A percentile compares a stretch with the other conserved stretches of the same genome.
phyloP scores from a whole-genome alignment of 768 basidiomycete genomes.

The Megacollybia marginata region DNA sequence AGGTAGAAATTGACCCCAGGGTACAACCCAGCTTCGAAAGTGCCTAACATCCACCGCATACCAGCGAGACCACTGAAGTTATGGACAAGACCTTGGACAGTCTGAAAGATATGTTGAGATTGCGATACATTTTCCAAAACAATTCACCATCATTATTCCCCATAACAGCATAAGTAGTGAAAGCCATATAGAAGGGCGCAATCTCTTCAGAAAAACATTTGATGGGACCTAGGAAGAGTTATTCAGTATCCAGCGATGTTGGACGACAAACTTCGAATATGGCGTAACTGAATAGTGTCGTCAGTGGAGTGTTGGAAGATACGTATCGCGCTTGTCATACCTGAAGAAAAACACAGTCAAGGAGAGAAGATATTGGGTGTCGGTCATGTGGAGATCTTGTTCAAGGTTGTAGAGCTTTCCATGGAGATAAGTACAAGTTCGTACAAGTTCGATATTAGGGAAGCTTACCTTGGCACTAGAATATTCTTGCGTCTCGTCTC shows the following conservation, averaged over 20 bases:
- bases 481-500: conserved; percentile 2
- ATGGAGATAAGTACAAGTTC: not conserved
- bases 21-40: conserved; percentile 67
- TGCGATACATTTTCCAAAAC: not conserved
- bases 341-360: conserved; percentile 59
- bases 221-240: conserved; percentile 48
- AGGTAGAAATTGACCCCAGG: conserved; percentile 66
- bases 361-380: conserved; percentile 57
- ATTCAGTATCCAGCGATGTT: not conserved
- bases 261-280: conserved; percentile 49
- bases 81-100: conserved; percentile 62
- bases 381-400: conserved; percentile 48
- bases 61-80: conserved; percentile 66
- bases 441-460: not conserved
- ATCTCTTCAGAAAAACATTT: conserved; percentile 63
- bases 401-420: conserved; percentile 58
- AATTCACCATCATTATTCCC: conserved; percentile 65
- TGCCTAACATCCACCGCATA: conserved; percentile 69
- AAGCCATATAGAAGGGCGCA: conserved; percentile 74
- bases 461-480: conserved; percentile 36
- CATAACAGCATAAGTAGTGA: conserved; percentile 66
- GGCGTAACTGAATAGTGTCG: conserved; percentile 43
- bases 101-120: conserved; percentile 31
- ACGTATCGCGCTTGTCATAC: conserved; percentile 1
- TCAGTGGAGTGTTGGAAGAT: not conserved